Conservation (phyloP, 371 early-diverging fungal genomes). For the Apophysomyces ossiformis region DNA sequence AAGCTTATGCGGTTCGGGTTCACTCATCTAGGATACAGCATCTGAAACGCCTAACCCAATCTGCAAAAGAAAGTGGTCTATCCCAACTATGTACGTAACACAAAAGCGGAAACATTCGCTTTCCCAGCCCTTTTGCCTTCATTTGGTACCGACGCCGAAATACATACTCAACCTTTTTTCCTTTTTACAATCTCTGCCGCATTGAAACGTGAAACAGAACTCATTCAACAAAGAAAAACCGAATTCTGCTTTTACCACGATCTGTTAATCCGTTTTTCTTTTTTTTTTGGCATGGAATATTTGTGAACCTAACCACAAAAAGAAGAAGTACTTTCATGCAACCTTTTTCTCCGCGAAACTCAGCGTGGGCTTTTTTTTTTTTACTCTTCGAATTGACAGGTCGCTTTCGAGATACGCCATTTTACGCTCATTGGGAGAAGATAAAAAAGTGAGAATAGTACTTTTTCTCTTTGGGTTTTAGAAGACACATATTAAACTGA, state of each 20-base stretch:
- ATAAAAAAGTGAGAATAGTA: too few relatives aligned
- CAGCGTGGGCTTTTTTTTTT: not conserved
- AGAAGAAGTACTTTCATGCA: not conserved
- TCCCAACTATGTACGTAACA: not conserved
- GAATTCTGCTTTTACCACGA: not conserved
- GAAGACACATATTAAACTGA: too few relatives aligned
- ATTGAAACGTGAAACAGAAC: too few relatives aligned
- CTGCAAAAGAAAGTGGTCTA: not conserved
- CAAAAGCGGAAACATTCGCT: not conserved
- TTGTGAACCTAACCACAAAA: not conserved
- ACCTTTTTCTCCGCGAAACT: slow-evolving; percentile 8
- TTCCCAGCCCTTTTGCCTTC: not conserved
- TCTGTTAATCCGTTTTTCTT: not conserved
- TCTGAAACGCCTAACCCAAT: not conserved
- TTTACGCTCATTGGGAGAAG: too few relatives aligned
- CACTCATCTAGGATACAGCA: too few relatives aligned
- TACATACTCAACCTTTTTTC: too few relatives aligned
- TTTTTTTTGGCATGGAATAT: not conserved
- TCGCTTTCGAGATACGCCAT: too few relatives aligned
- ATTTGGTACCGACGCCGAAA: not conserved
- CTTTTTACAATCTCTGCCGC: too few relatives aligned
- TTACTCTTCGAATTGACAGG: too few relatives aligned
- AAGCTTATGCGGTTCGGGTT: too few relatives aligned
- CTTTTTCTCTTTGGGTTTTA: too few relatives aligned
- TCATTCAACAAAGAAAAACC: too few relatives aligned